Conservation (phyloP, 116 monocot species). For the Phalaenopsis hybrid region DNA sequence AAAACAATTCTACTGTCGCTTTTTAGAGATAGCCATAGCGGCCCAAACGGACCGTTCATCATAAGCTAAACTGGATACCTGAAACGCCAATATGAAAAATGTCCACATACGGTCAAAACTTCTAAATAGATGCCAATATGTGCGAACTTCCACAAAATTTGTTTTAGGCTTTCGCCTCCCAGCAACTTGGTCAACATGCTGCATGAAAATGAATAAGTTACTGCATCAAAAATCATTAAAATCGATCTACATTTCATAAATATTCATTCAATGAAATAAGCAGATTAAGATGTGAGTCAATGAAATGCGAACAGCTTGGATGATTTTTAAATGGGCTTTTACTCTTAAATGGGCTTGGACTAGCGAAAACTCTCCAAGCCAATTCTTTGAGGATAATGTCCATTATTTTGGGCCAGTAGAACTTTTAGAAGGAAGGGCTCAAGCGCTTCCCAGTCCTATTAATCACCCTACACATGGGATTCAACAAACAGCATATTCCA, state of each 20-base stretch:
- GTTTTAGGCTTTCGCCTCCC: slow-evolving; percentile 70
- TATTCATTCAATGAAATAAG: neutral
- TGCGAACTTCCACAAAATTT: slow-evolving; percentile 97
- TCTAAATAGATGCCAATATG: slow-evolving; percentile 85
- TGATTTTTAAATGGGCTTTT: neutral
- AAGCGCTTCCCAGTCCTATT: neutral
- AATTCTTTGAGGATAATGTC: neutral
- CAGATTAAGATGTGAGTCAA: neutral
- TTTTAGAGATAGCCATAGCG: no score
- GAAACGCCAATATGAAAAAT: slow-evolving; percentile 83
- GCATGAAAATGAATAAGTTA: neutral
- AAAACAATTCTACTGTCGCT: no score
- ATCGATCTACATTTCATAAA: neutral
- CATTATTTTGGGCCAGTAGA: neutral
- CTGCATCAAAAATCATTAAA: neutral
- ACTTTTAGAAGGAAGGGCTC: neutral
- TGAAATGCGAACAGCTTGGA: neutral
- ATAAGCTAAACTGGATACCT: slow-evolving; percentile 33
- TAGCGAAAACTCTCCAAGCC: neutral
- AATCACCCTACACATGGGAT: neutral
- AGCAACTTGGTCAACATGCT: slow-evolving; percentile 41
- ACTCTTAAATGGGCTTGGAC: neutral
- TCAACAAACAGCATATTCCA: neutral
- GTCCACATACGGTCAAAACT: slow-evolving; percentile 99
- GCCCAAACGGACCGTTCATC: neutral